Conservation (phyloP, 805 yeast genomes). For the Cyberlindnera misumaiensis region DNA sequence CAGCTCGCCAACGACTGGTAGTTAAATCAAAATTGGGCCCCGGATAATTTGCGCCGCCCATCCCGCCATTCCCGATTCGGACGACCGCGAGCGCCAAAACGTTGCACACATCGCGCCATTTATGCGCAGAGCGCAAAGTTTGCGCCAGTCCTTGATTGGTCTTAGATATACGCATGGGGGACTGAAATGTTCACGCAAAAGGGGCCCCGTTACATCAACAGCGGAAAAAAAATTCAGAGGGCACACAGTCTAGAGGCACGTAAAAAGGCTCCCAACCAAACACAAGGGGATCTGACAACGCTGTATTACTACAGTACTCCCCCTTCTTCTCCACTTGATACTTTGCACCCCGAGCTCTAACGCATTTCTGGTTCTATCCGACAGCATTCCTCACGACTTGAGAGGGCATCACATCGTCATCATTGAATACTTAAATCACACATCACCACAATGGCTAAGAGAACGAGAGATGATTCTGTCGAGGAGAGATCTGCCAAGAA, state of each 20-base stretch:
- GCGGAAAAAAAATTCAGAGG: constrained; percentile 6
- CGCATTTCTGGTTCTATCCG: not conserved
- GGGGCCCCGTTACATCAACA: not conserved
- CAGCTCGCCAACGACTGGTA: too few relatives aligned
- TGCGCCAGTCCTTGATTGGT: not conserved
- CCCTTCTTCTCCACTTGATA: not conserved
- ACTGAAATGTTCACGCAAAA: constrained; percentile 14
- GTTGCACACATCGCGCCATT: too few relatives aligned
- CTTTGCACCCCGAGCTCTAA: not conserved
- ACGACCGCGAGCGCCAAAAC: not conserved
- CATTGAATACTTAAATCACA: not conserved
- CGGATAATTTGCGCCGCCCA: too few relatives aligned
- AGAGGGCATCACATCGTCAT: not conserved
- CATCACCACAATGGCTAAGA: constrained; percentile 8
- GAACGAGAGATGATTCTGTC: constrained; percentile 13
- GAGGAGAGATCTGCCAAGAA: constrained; percentile 16
- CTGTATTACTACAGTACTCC: not conserved
- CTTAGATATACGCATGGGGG: constrained; percentile 7
- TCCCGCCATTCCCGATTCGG: too few relatives aligned
- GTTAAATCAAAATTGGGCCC: too few relatives aligned
- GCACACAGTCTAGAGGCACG: constrained; percentile 1
- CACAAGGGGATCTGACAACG: not conserved
- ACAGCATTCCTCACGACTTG: not conserved
- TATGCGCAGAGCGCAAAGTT: too few relatives aligned
- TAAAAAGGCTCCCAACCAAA: constrained; percentile 1